Percentiles rank a stretch among this genome's conserved stretches.
phyloP scores from a whole-genome alignment of 2,329 filamentous ascomycete genomes.

The Emergomyces pasteurianus region DNA sequence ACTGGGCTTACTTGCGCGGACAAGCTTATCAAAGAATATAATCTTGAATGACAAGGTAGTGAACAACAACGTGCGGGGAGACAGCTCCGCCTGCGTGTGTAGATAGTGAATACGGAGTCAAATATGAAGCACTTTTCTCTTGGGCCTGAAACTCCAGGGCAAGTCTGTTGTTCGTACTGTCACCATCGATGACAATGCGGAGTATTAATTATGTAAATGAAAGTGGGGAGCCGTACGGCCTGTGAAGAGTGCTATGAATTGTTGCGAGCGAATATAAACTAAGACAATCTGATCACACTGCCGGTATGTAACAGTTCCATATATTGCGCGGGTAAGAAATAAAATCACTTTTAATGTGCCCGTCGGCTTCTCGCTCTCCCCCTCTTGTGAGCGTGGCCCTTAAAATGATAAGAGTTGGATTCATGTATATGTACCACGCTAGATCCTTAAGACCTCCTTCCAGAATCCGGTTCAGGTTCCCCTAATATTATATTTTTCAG shows the following conservation, averaged over 20 bases:
- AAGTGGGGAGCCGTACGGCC: neutral
- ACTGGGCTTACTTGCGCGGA: slow-evolving; percentile 42
- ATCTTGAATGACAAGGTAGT: slow-evolving; percentile 14
- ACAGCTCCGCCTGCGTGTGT: neutral
- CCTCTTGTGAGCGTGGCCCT: too few relatives aligned
- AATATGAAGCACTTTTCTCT: neutral
- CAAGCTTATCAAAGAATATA: slow-evolving; percentile 37
- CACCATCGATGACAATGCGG: neutral
- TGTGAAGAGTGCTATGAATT: neutral
- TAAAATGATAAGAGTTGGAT: neutral
- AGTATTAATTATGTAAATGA: neutral
- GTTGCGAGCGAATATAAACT: neutral
- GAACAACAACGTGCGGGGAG: neutral
- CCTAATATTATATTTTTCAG: slow-evolving; percentile 20
- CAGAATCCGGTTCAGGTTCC: neutral
- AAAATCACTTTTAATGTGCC: neutral
- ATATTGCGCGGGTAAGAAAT: neutral
- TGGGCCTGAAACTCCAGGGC: neutral
- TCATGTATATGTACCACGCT: neutral
- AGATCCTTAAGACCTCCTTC: neutral
- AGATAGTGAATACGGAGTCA: neutral
- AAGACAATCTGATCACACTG: neutral
- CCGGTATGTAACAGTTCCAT: neutral
- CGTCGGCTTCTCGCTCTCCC: neutral
- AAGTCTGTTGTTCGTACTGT: neutral